Conservation (phyloP, 108 stramenopile genomes). For the Fistulifera pelliculosa region DNA sequence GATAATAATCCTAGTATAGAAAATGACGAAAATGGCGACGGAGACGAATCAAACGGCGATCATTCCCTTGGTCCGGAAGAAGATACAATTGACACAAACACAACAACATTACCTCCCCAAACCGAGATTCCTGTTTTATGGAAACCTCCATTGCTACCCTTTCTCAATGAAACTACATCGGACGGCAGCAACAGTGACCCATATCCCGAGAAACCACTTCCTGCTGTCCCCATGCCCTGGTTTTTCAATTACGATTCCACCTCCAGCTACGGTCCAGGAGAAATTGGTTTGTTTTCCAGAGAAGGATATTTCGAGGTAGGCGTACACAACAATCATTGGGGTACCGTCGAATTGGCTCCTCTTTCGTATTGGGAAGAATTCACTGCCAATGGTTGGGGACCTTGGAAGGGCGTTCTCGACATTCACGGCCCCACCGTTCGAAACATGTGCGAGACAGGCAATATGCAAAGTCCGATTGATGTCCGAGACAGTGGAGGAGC, state of each 20-base stretch:
- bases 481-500: slow-evolving; percentile 37
- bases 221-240: slow-evolving; percentile 1
- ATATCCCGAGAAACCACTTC: no score
- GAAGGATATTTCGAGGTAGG: slow-evolving; percentile 4
- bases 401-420: slow-evolving; percentile 29
- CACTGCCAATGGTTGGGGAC: slow-evolving; percentile 24
- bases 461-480: slow-evolving; percentile 70
- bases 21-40: no score
- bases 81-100: no score
- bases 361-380: slow-evolving; percentile 46
- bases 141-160: no score
- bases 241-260: slow-evolving; percentile 46
- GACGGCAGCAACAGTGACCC: no score
- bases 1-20: no score
- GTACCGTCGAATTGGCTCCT: slow-evolving; percentile 1
- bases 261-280: slow-evolving; percentile 36
- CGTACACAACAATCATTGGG: slow-evolving; percentile 44
- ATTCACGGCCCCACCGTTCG: slow-evolving; percentile 8
- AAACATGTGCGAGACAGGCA: slow-evolving; percentile 35
- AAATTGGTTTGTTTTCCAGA: slow-evolving; percentile 5
- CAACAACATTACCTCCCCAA: no score
- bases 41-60: no score
- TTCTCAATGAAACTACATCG: no score
- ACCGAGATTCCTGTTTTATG: no score
- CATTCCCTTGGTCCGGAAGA: no score